A percentile compares a stretch with the other conserved stretches of the same genome.
These are phyloP conservation scores for Diddensiella santjacobensis DNA, from an alignment of 805 yeast genomes.

Conservation along the genomic window DNA sequence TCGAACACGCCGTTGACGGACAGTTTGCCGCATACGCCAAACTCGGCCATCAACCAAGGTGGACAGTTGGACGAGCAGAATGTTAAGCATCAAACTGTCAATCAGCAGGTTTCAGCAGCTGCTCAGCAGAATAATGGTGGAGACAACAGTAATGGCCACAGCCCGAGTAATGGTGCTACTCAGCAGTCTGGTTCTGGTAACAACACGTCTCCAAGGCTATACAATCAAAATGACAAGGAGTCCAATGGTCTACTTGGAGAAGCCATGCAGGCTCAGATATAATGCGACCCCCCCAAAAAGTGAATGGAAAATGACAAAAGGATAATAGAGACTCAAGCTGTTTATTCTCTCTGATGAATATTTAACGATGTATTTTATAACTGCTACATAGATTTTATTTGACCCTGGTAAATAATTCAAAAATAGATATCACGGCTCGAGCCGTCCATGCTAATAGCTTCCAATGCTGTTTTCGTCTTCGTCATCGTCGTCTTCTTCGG, in stretches of 20 bases:
- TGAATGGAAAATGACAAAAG: too few species aligned
- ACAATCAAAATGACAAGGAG: neutral
- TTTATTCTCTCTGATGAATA: neutral
- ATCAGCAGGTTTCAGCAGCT: neutral
- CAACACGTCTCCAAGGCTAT: neutral
- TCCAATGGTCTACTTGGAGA: neutral
- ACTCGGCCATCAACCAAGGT: slow-evolving; percentile 12
- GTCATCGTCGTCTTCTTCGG: neutral
- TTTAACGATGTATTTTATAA: neutral
- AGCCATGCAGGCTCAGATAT: neutral
- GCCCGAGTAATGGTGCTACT: neutral
- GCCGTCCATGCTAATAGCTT: too few species aligned
- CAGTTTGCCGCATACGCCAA: slow-evolving; percentile 23
- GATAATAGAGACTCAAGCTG: too few species aligned
- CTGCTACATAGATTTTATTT: neutral
- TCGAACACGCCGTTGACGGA: slow-evolving; percentile 23
- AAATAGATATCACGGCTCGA: too few species aligned
- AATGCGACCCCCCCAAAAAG: too few species aligned
- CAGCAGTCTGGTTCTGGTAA: neutral
- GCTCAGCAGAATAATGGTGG: neutral
- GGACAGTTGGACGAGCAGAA: neutral
- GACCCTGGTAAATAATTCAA: too few species aligned
- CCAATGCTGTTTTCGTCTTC: neutral
- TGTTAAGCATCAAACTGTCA: neutral
- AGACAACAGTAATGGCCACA: neutral